Evolutionary conservation across 2,329 filamentous ascomycete species (phyloP), one percentile per base, ranked within the genome.

Genomic region (Penicillium sp.): DNA sequence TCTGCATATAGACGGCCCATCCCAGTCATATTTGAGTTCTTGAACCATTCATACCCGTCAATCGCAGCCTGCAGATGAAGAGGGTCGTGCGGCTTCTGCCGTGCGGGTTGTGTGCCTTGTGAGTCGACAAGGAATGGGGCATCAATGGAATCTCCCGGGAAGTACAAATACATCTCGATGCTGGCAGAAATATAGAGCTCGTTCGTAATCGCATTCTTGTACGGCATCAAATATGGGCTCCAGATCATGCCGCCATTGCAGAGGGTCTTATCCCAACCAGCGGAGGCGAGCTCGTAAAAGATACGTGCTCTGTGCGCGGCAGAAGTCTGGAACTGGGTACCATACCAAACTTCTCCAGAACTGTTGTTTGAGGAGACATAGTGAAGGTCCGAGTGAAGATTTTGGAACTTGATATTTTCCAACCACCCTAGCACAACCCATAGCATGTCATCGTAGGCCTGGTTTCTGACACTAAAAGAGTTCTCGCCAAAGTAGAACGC

Each of bases 121-220:
- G 69, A 58, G 25, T 58, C 48, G 21, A 66, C 65, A 57, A 79
- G 64, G 73, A 89, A 94, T 0, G 90, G 90, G 0, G 87, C 87
- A 21, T 82, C 79, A 62, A 92, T 91, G 36, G 81, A 75, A 70
- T 96, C 91, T 1, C 91, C 90, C 0, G 92, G 91, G 63, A 92
- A 95, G 69, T 93, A 84, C 5, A 94, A 82, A 70, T 96, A 97
- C 93, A 97, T 97, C 52, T 83, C 84, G 36, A 93, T 84, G 23
- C 90, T 94, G 0, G 91, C 91, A 0, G 92, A 82, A 59, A 97
- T 90, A 76, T 84, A 97, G 1, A 97, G 83, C 71, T 97, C 86
- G 69, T 97, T 97, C 31, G 93, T 97, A 66, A 97, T 95, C 61
- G 93, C 91, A 68, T 97, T 97, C 71, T 97, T 97, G 78, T 97